Evolutionary conservation across 306 rosid species (phyloP).

Genomic region (Prunus fruticosa): DNA sequence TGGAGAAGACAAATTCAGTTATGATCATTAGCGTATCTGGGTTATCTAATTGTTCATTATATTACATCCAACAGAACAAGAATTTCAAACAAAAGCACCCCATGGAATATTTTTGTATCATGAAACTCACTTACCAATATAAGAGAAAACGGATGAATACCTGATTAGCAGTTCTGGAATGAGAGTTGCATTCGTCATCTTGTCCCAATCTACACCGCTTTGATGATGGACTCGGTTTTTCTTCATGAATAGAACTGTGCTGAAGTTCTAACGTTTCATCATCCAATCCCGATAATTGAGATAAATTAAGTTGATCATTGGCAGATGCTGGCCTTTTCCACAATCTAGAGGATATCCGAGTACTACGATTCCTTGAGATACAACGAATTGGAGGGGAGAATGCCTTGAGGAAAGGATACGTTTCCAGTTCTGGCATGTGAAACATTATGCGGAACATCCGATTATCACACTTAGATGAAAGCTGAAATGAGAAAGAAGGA

Average conservation of each 20-base stretch:
- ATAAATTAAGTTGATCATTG: slow-evolving; percentile 29
- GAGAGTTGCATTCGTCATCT: slow-evolving; percentile 78
- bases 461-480: slow-evolving; percentile 90
- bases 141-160: slow-evolving; percentile 31
- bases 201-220: slow-evolving; percentile 70
- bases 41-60: background rate
- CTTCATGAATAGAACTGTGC: slow-evolving; percentile 40
- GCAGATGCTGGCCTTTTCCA: slow-evolving; percentile 66
- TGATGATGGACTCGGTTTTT: slow-evolving; percentile 43
- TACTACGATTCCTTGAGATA: slow-evolving; percentile 70
- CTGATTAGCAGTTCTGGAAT: slow-evolving; percentile 46
- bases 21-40: background rate
- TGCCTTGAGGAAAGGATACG: slow-evolving; percentile 67
- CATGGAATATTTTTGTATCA: background rate
- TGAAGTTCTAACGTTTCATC: slow-evolving; percentile 45
- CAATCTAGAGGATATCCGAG: slow-evolving; percentile 51
- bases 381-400: slow-evolving; percentile 75
- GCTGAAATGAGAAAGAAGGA: slow-evolving; percentile 51
- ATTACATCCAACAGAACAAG: background rate
- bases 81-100: slow-evolving; percentile 2
- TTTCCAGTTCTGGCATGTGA: slow-evolving; percentile 49
- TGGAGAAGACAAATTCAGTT: background rate
- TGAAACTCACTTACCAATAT: background rate
- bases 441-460: slow-evolving; percentile 75
- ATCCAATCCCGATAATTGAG: slow-evolving; percentile 46